A percentile compares a stretch with the other conserved stretches of the same genome.
phyloP scores from a whole-genome alignment of 2,329 filamentous ascomycete genomes.

The Pezicula carpinea region DNA sequence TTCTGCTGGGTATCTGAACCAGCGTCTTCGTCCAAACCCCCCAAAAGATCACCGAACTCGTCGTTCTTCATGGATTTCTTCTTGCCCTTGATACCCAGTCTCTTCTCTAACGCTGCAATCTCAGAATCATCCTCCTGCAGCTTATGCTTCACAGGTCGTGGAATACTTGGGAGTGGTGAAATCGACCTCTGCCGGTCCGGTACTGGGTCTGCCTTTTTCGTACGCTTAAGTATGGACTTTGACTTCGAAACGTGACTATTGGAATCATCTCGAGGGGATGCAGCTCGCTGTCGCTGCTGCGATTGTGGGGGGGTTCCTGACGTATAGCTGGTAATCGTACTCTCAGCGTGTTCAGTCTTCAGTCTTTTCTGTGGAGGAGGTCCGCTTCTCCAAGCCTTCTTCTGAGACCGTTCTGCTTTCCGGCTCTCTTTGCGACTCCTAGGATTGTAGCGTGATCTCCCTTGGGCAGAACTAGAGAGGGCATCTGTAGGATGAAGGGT shows the following conservation, averaged over 20 bases:
- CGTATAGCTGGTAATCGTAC: not conserved
- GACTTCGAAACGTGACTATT: conserved; percentile 8
- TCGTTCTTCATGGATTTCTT: conserved; percentile 77
- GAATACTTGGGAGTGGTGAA: conserved; percentile 15
- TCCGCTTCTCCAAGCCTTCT: conserved; percentile 21
- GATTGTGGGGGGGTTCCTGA: too few species aligned
- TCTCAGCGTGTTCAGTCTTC: conserved; percentile 16
- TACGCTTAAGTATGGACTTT: conserved; percentile 25
- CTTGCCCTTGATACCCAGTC: conserved; percentile 72
- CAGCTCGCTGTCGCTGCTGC: too few species aligned
- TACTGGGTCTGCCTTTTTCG: conserved; percentile 17
- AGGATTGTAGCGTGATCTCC: conserved; percentile 12
- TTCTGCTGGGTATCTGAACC: conserved; percentile 39
- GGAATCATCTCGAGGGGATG: too few species aligned
- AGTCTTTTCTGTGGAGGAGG: conserved; percentile 21
- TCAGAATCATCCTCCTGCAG: conserved; percentile 81
- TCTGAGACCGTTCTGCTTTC: conserved; percentile 27
- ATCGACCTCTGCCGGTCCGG: not conserved
- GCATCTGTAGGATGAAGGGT: conserved; percentile 9
- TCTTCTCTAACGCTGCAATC: conserved; percentile 82
- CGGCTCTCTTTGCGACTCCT: conserved; percentile 27
- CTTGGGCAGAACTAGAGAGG: conserved; percentile 10
- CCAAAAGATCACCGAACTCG: conserved; percentile 74
- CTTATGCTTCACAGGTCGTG: conserved; percentile 48
- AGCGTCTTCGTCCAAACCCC: conserved; percentile 55